These are phyloP conservation scores for Colletotrichum horii DNA, from an alignment of 2,329 filamentous ascomycete species.

Conservation along the genomic window DNA sequence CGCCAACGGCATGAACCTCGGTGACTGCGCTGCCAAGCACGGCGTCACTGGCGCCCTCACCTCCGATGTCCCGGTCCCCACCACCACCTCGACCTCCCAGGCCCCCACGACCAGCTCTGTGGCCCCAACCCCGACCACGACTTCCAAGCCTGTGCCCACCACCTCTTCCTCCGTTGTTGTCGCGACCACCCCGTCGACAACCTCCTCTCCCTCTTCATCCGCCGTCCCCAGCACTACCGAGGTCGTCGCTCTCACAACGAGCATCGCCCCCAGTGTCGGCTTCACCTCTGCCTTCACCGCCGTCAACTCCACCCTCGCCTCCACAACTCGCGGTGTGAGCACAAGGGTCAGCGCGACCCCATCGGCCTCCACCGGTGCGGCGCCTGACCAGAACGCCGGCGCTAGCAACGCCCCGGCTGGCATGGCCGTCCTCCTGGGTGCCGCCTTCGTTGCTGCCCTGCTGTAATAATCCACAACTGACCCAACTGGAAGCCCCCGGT, in stretches of 20 bases:
- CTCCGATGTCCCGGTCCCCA: slow-evolving; percentile 46
- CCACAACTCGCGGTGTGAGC: not conserved
- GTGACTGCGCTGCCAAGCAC: slow-evolving; percentile 58
- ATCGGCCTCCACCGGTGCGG: not conserved
- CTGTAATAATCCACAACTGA: slow-evolving; percentile 13
- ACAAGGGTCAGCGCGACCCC: not conserved
- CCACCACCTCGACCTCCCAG: slow-evolving; percentile 29
- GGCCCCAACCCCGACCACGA: slow-evolving; percentile 27
- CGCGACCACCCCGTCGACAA: not conserved
- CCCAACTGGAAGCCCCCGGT: slow-evolving; percentile 16
- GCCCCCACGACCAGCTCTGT: slow-evolving; percentile 28
- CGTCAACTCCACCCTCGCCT: slow-evolving; percentile 8
- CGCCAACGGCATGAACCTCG: slow-evolving; percentile 58
- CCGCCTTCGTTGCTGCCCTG: slow-evolving; percentile 20
- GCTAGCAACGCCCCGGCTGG: slow-evolving; percentile 4
- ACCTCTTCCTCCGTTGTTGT: not conserved
- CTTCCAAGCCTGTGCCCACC: slow-evolving; percentile 9
- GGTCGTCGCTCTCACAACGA: not conserved
- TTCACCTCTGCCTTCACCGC: slow-evolving; percentile 1
- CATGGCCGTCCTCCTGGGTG: slow-evolving; percentile 17
- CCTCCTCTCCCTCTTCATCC: slow-evolving; percentile 4
- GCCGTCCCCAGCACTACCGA: not conserved
- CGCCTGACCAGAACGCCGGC: slow-evolving; percentile 1
- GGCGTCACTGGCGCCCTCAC: slow-evolving; percentile 53
- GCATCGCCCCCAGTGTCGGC: slow-evolving; percentile 3